These are phyloP conservation scores for Citrullus mucosospermus DNA, from an alignment of 306 rosid genomes.

Conservation along the genomic window DNA sequence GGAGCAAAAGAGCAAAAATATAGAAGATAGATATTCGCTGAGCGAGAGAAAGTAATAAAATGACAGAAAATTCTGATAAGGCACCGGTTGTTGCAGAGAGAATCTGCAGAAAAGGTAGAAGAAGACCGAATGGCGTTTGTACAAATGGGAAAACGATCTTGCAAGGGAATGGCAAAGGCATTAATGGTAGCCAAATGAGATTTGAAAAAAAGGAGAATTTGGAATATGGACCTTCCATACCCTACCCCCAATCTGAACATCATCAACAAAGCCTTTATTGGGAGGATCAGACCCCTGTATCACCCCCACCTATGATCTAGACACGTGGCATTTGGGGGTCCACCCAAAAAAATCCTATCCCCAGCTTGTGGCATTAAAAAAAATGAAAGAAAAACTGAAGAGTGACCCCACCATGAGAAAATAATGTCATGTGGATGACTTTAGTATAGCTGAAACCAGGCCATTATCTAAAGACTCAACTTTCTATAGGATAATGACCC, in stretches of 20 bases:
- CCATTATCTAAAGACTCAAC: neutral
- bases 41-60: neutral
- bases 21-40: neutral
- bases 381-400: neutral
- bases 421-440: neutral
- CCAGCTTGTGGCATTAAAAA: neutral
- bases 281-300: neutral
- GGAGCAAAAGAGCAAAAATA: neutral
- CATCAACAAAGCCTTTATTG: slow-evolving; percentile 3
- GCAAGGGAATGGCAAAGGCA: neutral
- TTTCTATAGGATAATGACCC: slow-evolving; percentile 2
- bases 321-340: slow-evolving; percentile 1
- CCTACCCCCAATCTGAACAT: neutral
- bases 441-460: neutral
- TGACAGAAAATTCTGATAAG: slow-evolving; percentile 6
- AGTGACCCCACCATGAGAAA: slow-evolving; percentile 7
- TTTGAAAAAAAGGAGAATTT: neutral
- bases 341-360: neutral
- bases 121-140: slow-evolving; percentile 3
- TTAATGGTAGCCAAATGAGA: neutral
- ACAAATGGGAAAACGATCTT: slow-evolving; percentile 3
- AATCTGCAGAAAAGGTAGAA: slow-evolving; percentile 7
- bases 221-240: neutral
- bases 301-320: neutral
- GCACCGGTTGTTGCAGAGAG: slow-evolving; percentile 5